These are phyloP conservation scores for Begonia loranthoides DNA, from an alignment of 306 rosid genomes.

Conservation along the genomic window DNA sequence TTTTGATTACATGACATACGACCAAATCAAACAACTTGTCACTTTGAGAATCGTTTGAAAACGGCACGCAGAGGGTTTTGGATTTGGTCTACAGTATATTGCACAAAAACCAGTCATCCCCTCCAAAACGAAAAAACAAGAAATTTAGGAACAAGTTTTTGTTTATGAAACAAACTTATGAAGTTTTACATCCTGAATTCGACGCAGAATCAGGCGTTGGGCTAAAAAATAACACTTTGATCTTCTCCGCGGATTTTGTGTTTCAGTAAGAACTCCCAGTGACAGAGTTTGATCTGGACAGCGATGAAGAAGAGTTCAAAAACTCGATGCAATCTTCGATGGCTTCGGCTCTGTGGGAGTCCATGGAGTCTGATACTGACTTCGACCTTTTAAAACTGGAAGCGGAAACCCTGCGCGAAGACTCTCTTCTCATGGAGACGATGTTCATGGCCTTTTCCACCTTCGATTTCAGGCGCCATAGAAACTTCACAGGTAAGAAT, in stretches of 20 bases:
- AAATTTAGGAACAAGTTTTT: no score
- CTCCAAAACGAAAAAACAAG: no score
- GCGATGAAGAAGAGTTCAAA: constrained; percentile 40
- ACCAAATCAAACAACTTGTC: no score
- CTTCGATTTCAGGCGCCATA: constrained; percentile 49
- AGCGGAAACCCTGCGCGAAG: constrained; percentile 63
- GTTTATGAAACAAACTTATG: no score
- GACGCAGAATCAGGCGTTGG: no score
- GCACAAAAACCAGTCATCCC: no score
- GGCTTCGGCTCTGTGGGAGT: constrained; percentile 15
- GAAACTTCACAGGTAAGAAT: constrained; percentile 38
- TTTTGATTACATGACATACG: no score
- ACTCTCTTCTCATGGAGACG: constrained; percentile 34
- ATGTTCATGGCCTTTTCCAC: constrained; percentile 37
- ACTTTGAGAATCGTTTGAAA: no score
- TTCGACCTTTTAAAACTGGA: constrained; percentile 50
- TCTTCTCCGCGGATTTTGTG: constrained; percentile 1
- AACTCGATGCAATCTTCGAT: constrained; percentile 14
- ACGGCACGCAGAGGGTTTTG: no score
- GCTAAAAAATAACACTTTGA: background rate
- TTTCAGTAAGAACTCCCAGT: constrained; percentile 15
- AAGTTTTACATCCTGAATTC: no score
- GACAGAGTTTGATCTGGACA: constrained; percentile 45
- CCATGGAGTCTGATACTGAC: constrained; percentile 22
- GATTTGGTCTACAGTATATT: no score